phyloP scores from a whole-genome alignment of 2,329 filamentous ascomycete species.

The Rutstroemia sydowiana region DNA sequence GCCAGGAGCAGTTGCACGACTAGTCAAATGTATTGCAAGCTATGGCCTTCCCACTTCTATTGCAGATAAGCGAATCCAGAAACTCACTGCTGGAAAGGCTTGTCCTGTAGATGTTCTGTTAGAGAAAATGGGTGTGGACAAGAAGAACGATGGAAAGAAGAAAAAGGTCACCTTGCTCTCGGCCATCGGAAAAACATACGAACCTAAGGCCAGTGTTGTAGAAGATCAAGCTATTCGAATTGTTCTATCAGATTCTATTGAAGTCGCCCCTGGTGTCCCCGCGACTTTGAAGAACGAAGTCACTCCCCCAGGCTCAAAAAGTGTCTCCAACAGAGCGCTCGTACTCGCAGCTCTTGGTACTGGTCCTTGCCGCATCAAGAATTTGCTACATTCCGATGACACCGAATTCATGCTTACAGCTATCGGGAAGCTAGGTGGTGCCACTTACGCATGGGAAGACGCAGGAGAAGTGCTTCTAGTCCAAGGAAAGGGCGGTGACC shows the following conservation, averaged over 20 bases:
- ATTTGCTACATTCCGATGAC: conserved; percentile 91
- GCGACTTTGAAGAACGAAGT: conserved; percentile 62
- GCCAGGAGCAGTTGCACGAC: conserved; percentile 78
- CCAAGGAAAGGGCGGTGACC: conserved; percentile 78
- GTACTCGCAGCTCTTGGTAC: conserved; percentile 86
- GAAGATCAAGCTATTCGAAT: conserved; percentile 76
- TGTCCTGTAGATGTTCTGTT: conserved; percentile 83
- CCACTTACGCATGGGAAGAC: conserved; percentile 88
- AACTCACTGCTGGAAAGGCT: conserved; percentile 75
- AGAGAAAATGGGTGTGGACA: conserved; percentile 93
- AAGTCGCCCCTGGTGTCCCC: conserved; percentile 66
- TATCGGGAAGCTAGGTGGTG: conserved; percentile 75
- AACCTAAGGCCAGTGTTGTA: conserved; percentile 84
- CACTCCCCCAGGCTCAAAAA: conserved; percentile 91
- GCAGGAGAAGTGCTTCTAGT: conserved; percentile 87
- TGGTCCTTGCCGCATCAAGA: conserved; percentile 81
- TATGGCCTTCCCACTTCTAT: conserved; percentile 85
- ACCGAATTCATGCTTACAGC: conserved; percentile 96
- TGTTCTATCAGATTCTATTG: conserved; percentile 71
- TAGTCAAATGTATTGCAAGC: conserved; percentile 90
- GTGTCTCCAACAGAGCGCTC: conserved; percentile 90
- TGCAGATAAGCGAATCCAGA: conserved; percentile 73
- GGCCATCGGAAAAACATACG: conserved; percentile 79
- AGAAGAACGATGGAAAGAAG: conserved; percentile 92
- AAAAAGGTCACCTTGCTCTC: conserved; percentile 95